Conservation (phyloP, 2,329 filamentous ascomycete species). For the Incumbomyces delicatus region DNA sequence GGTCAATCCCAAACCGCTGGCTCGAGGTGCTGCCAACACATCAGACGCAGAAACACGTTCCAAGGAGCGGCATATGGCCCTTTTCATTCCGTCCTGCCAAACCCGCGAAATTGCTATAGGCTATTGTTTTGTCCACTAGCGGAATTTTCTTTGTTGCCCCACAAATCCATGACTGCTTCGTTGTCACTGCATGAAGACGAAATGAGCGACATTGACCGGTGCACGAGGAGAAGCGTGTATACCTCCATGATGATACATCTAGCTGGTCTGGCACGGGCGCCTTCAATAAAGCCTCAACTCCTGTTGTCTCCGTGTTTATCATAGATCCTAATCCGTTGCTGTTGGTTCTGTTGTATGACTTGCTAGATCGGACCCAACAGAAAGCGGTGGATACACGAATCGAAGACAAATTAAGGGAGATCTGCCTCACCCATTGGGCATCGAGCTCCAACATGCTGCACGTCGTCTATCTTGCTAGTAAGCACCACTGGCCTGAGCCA, state of each 20-base stretch:
- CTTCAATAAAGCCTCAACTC: not conserved
- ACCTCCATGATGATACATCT: conserved; percentile 4
- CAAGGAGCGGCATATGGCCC: conserved; percentile 6
- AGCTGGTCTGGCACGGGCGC: not conserved
- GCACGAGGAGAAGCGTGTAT: not conserved
- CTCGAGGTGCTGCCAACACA: conserved; percentile 21
- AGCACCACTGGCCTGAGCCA: conserved; percentile 5
- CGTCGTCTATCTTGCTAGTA: conserved; percentile 21
- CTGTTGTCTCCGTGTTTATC: not conserved
- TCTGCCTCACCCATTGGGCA: conserved; percentile 8
- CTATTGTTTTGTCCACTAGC: conserved; percentile 19
- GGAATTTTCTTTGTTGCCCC: conserved; percentile 19
- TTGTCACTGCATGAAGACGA: conserved; percentile 20
- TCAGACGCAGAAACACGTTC: conserved; percentile 18
- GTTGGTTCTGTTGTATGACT: not conserved
- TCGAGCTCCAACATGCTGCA: conserved; percentile 18
- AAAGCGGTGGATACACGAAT: conserved; percentile 4
- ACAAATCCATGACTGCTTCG: conserved; percentile 20
- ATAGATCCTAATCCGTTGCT: not conserved
- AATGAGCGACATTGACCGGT: conserved; percentile 9
- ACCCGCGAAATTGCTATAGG: conserved; percentile 13
- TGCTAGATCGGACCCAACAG: not conserved
- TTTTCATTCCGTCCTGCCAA: conserved; percentile 9
- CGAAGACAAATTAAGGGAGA: too few species aligned
- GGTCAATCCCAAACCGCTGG: conserved; percentile 18